phyloP scores from a whole-genome alignment of 768 basidiomycete genomes.

The Phaeotremella skinneri region DNA sequence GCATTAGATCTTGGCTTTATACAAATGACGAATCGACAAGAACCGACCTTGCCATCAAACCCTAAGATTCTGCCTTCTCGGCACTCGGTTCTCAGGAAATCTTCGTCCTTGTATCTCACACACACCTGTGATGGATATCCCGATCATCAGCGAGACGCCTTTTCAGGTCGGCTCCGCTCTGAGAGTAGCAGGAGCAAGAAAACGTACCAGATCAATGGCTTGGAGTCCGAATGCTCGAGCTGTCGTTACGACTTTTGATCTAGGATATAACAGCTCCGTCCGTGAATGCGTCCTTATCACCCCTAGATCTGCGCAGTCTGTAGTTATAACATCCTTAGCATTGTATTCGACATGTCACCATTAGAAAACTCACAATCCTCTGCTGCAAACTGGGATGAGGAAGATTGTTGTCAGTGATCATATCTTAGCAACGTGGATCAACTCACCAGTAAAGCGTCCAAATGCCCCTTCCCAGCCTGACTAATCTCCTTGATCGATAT shows the following conservation, averaged over 20 bases:
- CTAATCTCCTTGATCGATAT: conserved; percentile 70
- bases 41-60: conserved; percentile 79
- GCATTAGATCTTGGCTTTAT: neutral
- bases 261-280: conserved; percentile 74
- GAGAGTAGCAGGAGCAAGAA: neutral
- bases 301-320: conserved; percentile 85
- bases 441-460: conserved; percentile 69
- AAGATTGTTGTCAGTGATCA: neutral
- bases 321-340: neutral
- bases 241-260: conserved; percentile 74
- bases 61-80: conserved; percentile 75
- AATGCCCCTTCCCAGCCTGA: conserved; percentile 61
- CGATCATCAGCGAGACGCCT: conserved; percentile 4
- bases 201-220: conserved; percentile 81
- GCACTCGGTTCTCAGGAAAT: conserved; percentile 69
- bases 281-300: conserved; percentile 73
- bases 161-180: conserved; percentile 3
- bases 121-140: conserved; percentile 71
- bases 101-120: conserved; percentile 74
- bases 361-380: conserved; percentile 71
- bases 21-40: neutral
- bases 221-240: conserved; percentile 80
- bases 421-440: conserved; percentile 1
- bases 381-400: conserved; percentile 72
- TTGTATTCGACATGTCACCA: neutral